phyloP scores from a whole-genome alignment of 495 filamentous ascomycete species.

The Penicillium cataractarum region DNA sequence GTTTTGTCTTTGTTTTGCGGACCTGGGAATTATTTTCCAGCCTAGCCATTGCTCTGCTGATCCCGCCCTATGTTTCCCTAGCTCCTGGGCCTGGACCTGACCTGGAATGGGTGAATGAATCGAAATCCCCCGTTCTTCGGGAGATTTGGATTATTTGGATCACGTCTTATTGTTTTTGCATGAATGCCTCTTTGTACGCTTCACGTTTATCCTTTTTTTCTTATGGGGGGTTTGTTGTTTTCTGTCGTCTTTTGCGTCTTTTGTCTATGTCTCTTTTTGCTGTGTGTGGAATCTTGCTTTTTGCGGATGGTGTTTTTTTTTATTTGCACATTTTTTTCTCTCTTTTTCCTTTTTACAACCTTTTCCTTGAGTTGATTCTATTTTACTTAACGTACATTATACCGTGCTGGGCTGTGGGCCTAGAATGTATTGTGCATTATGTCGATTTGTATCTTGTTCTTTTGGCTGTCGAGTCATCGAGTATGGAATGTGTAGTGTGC shows the following conservation, averaged over 20 bases:
- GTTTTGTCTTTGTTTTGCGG: not conserved
- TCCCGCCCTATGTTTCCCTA: slow-evolving; percentile 2
- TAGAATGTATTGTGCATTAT: slow-evolving; percentile 31
- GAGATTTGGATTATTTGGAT: not conserved
- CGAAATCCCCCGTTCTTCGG: too few relatives aligned
- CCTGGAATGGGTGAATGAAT: slow-evolving; percentile 12
- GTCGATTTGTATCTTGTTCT: slow-evolving; percentile 7
- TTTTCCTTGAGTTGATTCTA: not conserved
- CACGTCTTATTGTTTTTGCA: slow-evolving; percentile 13
- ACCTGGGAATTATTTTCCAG: not conserved
- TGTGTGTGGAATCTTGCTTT: slow-evolving; percentile 18
- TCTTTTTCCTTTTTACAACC: slow-evolving; percentile 15
- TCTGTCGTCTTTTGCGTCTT: slow-evolving; percentile 9
- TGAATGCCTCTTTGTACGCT: not conserved
- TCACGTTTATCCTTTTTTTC: slow-evolving; percentile 6
- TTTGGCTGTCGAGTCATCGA: not conserved
- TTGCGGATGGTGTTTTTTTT: slow-evolving; percentile 8
- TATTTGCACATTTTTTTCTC: slow-evolving; percentile 6
- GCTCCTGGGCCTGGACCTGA: too few relatives aligned
- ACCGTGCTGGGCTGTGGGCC: slow-evolving; percentile 32
- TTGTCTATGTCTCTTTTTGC: slow-evolving; percentile 7
- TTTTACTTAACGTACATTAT: slow-evolving; percentile 35
- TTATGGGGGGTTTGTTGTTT: slow-evolving; percentile 15
- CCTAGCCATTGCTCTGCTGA: slow-evolving; percentile 9
- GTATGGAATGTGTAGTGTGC: not conserved